Conservation (phyloP, 2,329 filamentous ascomycete species). For the Plectosphaerella sp. region DNA sequence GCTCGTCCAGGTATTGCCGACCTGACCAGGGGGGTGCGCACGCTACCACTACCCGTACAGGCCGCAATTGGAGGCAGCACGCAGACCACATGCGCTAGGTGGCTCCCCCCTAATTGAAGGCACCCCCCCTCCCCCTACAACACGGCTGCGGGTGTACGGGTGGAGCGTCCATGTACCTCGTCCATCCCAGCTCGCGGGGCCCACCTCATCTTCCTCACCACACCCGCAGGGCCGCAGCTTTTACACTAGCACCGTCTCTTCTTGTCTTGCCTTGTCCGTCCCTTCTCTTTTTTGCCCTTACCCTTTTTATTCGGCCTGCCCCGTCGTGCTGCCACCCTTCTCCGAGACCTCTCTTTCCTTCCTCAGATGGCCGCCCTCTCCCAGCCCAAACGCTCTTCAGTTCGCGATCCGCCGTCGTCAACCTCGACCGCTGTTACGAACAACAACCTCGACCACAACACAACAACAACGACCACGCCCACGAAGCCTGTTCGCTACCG, state of each 20-base stretch:
- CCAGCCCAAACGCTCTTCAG: conserved; percentile 10
- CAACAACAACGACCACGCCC: neutral
- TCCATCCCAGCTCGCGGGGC: conserved; percentile 2
- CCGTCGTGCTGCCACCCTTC: conserved; percentile 8
- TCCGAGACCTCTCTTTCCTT: neutral
- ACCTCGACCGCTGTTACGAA: conserved; percentile 5
- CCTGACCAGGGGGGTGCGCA: neutral
- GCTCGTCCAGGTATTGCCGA: neutral
- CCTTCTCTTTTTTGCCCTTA: conserved; percentile 4
- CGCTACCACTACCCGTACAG: neutral
- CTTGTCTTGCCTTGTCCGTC: conserved; percentile 7
- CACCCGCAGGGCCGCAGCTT: conserved; percentile 8
- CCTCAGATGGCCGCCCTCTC: conserved; percentile 14
- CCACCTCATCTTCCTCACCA: conserved; percentile 10
- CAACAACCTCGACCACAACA: conserved; percentile 1
- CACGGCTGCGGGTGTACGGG: too few species aligned
- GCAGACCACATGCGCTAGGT: too few species aligned
- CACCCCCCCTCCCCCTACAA: too few species aligned
- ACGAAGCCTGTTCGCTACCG: neutral
- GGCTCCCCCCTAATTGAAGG: too few species aligned
- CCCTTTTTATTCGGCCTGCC: conserved; percentile 11
- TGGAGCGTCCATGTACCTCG: conserved; percentile 3
- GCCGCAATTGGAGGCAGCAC: neutral
- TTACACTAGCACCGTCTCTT: conserved; percentile 4
- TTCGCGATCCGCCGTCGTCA: conserved; percentile 10